Conservation (phyloP, 2,329 filamentous ascomycete species). For the Stagonosporopsis tanaceti region DNA sequence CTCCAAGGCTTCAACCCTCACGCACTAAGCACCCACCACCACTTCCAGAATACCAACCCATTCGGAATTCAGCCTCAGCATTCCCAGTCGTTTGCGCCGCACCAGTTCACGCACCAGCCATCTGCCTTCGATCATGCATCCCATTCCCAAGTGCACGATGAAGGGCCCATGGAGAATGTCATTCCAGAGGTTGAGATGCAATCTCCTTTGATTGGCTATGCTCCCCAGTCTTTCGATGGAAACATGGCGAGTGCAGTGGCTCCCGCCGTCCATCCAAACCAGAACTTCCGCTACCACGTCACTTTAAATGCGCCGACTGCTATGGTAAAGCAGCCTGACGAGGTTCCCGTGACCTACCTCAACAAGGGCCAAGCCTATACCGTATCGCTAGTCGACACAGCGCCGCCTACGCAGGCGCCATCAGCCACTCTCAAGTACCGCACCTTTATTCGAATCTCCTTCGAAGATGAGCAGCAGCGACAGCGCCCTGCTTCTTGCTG, state of each 20-base stretch:
- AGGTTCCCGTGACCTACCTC: constrained; percentile 96
- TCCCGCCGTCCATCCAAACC: constrained; percentile 49
- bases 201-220: constrained; percentile 67
- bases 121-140: constrained; percentile 73
- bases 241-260: constrained; percentile 56
- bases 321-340: constrained; percentile 88
- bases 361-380: constrained; percentile 98
- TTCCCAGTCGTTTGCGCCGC: constrained; percentile 71
- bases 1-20: constrained; percentile 71
- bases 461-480: constrained; percentile 94
- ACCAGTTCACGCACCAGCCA: constrained; percentile 81
- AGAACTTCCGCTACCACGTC: constrained; percentile 78
- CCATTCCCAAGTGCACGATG: constrained; percentile 73
- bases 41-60: constrained; percentile 72
- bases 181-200: constrained; percentile 66
- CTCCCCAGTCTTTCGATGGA: constrained; percentile 56
- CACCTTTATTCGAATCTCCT: constrained; percentile 93
- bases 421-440: constrained; percentile 75
- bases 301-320: constrained; percentile 93
- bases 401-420: constrained; percentile 61
- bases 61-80: constrained; percentile 66
- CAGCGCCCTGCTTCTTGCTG: constrained; percentile 83
- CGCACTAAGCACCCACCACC: constrained; percentile 47
- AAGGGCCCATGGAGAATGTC: constrained; percentile 68
- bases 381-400: constrained; percentile 81